These are phyloP conservation scores for Candida tallmaniae DNA, from an alignment of 805 yeast genomes.

Conservation along the genomic window DNA sequence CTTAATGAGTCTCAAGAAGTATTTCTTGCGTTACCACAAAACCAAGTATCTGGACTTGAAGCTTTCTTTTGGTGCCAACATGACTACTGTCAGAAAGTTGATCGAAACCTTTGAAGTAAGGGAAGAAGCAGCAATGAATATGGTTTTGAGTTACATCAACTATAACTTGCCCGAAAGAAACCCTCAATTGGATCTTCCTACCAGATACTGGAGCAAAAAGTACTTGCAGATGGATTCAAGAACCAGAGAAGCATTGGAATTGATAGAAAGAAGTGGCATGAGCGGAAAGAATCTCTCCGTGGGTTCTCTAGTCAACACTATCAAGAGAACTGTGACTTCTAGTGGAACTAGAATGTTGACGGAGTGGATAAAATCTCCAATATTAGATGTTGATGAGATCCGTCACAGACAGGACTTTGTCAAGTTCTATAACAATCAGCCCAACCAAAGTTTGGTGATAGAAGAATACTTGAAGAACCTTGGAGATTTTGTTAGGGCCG, in stretches of 20 bases:
- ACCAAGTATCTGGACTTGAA: slow-evolving; percentile 28
- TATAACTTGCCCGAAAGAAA: slow-evolving; percentile 68
- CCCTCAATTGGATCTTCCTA: slow-evolving; percentile 64
- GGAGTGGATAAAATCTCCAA: slow-evolving; percentile 81
- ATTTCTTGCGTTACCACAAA: slow-evolving; percentile 52
- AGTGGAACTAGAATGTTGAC: slow-evolving; percentile 78
- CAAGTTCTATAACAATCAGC: slow-evolving; percentile 16
- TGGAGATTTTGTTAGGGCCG: slow-evolving; percentile 54
- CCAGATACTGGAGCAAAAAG: slow-evolving; percentile 45
- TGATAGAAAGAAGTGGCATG: slow-evolving; percentile 46
- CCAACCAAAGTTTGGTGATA: slow-evolving; percentile 8
- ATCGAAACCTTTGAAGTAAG: slow-evolving; percentile 36
- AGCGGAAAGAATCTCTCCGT: slow-evolving; percentile 45
- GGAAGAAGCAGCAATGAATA: slow-evolving; percentile 55
- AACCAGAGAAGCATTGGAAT: slow-evolving; percentile 72
- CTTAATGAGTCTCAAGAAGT: slow-evolving; percentile 53
- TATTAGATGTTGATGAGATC: slow-evolving; percentile 55
- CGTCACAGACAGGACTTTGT: slow-evolving; percentile 43
- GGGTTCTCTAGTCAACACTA: slow-evolving; percentile 68
- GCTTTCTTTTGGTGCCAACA: slow-evolving; percentile 27
- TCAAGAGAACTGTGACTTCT: slow-evolving; percentile 70
- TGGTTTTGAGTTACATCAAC: slow-evolving; percentile 59
- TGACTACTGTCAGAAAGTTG: slow-evolving; percentile 31
- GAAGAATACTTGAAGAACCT: slow-evolving; percentile 38
- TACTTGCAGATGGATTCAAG: slow-evolving; percentile 77